Evolutionary conservation across 176 grass and related monocot genomes (phyloP).

Genomic region (Ensete glaucum): DNA sequence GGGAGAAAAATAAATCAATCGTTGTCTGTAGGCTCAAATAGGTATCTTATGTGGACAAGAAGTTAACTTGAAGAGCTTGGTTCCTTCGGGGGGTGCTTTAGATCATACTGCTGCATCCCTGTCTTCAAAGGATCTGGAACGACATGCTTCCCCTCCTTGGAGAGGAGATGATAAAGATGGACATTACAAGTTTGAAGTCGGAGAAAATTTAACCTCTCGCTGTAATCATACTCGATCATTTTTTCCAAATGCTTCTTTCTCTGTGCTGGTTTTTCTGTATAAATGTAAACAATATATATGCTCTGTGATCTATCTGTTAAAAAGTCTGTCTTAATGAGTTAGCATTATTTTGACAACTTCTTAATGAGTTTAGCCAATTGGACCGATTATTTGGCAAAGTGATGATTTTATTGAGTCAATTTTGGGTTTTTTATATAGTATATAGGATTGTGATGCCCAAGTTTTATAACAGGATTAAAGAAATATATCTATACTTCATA

Average conservation of each 20-base stretch:
- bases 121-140: conserved; percentile 29
- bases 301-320: no score
- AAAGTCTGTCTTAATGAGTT: no score
- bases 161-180: conserved; percentile 97
- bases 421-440: no score
- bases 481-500: neutral
- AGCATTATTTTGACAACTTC: no score
- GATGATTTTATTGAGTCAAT: no score
- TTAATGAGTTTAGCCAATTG: no score
- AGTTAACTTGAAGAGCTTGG: conserved; percentile 43
- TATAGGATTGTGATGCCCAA: neutral
- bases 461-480: neutral
- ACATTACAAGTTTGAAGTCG: conserved; percentile 81
- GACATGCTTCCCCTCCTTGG: conserved; percentile 47
- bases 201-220: conserved; percentile 83
- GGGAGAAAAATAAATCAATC: conserved; percentile 23
- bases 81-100: conserved; percentile 30
- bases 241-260: neutral
- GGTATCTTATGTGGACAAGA: conserved; percentile 71
- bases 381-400: no score
- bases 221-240: conserved; percentile 50
- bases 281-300: no score
- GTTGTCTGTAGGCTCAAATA: conserved; percentile 48
- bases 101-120: conserved; percentile 33
- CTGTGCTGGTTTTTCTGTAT: neutral